These are phyloP conservation scores for Hyphochytrium catenoides DNA, from an alignment of 352 stramenopile species.

Conservation along the genomic window DNA sequence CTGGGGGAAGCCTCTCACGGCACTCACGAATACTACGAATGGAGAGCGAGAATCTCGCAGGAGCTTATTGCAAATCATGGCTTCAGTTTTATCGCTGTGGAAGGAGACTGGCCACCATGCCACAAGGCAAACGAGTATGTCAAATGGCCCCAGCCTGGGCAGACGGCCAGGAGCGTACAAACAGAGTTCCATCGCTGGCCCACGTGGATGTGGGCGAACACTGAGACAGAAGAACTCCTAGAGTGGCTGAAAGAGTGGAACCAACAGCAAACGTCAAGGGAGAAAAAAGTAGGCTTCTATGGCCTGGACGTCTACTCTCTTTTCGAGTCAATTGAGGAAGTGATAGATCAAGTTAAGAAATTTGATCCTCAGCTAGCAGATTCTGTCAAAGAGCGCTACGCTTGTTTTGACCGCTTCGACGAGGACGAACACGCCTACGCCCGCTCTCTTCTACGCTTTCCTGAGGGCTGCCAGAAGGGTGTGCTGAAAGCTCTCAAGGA, in stretches of 20 bases:
- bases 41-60: slow-evolving; percentile 4
- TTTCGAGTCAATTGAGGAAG: slow-evolving; percentile 7
- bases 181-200: slow-evolving; percentile 6
- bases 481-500: not conserved
- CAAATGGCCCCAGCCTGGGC: not conserved
- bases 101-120: slow-evolving; percentile 7
- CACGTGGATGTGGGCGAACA: slow-evolving; percentile 8
- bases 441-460: slow-evolving; percentile 2
- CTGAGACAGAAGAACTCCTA: slow-evolving; percentile 8
- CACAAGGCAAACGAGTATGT: slow-evolving; percentile 6
- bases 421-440: slow-evolving; percentile 5
- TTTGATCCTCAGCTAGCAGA: slow-evolving; percentile 1
- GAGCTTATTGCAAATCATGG: slow-evolving; percentile 4
- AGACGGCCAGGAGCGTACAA: not conserved
- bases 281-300: too few relatives aligned
- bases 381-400: slow-evolving; percentile 3
- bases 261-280: slow-evolving; percentile 4
- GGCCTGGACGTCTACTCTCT: slow-evolving; percentile 8
- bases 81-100: slow-evolving; percentile 6
- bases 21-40: slow-evolving; percentile 7
- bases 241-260: slow-evolving; percentile 5
- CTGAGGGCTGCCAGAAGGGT: slow-evolving; percentile 3
- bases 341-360: slow-evolving; percentile 2
- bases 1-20: slow-evolving; percentile 9
- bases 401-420: slow-evolving; percentile 3